Evolutionary conservation across 2,329 filamentous ascomycete species (phyloP).

Genomic region (Corynespora cassiicola): DNA sequence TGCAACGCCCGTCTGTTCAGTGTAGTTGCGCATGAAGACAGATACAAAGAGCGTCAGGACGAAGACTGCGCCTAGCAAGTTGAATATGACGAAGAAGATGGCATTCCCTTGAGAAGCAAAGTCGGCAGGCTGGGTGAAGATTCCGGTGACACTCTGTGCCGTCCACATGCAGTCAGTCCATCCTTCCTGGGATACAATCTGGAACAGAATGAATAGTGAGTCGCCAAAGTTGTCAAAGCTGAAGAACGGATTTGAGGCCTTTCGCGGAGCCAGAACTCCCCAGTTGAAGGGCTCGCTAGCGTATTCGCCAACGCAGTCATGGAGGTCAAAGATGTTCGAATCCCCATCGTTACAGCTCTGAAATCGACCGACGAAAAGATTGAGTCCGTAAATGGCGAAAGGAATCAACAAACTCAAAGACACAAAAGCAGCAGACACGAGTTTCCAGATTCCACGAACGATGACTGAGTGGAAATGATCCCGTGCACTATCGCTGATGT

Average conservation of each 20-base stretch:
- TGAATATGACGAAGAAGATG: conserved; percentile 95
- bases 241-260: conserved; percentile 81
- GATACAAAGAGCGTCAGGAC: conserved; percentile 97
- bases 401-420: conserved; percentile 93
- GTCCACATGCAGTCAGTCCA: conserved; percentile 94
- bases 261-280: conserved; percentile 82
- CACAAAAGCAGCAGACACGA: conserved; percentile 89
- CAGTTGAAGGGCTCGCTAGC: conserved; percentile 79
- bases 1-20: conserved; percentile 95
- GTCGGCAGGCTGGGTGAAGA: conserved; percentile 73
- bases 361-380: conserved; percentile 87
- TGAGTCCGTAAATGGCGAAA: conserved; percentile 94
- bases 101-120: conserved; percentile 82
- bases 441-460: conserved; percentile 91
- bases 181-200: conserved; percentile 98
- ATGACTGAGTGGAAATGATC: conserved; percentile 98
- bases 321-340: conserved; percentile 64
- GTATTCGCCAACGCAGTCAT: conserved; percentile 86
- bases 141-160: conserved; percentile 80
- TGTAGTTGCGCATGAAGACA: conserved; percentile 99
- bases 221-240: conserved; percentile 96
- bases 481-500: conserved; percentile 93
- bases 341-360: conserved; percentile 77
- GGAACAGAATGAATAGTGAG: conserved; percentile 94
- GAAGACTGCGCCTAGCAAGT: conserved; percentile 94